phyloP scores from a whole-genome alignment of 1,139 yeast species.

The Martiniozyma asiatica region DNA sequence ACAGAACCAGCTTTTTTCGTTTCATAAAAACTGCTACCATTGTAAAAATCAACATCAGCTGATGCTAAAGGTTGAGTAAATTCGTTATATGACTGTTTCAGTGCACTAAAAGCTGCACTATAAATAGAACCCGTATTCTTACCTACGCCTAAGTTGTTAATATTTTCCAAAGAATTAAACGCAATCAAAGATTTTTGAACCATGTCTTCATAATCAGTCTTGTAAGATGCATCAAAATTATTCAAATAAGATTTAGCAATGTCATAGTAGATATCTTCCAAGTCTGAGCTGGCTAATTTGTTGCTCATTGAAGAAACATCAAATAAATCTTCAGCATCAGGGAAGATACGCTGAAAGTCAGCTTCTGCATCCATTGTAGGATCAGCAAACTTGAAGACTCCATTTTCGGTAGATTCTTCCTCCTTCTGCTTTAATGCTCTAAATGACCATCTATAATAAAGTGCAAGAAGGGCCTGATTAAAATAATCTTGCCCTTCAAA shows the following conservation, averaged over 20 bases:
- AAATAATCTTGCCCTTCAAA: slow-evolving; percentile 21
- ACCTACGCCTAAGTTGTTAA: slow-evolving; percentile 20
- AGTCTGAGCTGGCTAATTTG: slow-evolving; percentile 13
- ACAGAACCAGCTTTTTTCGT: slow-evolving; percentile 45
- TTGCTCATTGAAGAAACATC: slow-evolving; percentile 25
- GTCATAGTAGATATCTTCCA: slow-evolving; percentile 25
- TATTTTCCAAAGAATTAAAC: slow-evolving; percentile 14
- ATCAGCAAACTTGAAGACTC: slow-evolving; percentile 53
- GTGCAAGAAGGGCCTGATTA: slow-evolving; percentile 38
- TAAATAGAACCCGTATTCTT: slow-evolving; percentile 27
- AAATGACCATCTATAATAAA: slow-evolving; percentile 74
- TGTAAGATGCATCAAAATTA: slow-evolving; percentile 18
- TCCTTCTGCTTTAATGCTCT: slow-evolving; percentile 58
- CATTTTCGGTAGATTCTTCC: slow-evolving; percentile 44
- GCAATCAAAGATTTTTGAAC: slow-evolving; percentile 34
- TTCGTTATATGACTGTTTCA: slow-evolving; percentile 15
- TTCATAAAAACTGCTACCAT: slow-evolving; percentile 51
- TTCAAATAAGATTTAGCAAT: slow-evolving; percentile 28
- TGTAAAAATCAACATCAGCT: slow-evolving; percentile 30
- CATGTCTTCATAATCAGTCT: slow-evolving; percentile 16
- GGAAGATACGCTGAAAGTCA: slow-evolving; percentile 69
- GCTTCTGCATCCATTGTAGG: slow-evolving; percentile 54
- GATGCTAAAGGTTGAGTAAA: slow-evolving; percentile 11
- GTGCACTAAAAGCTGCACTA: slow-evolving; percentile 30
- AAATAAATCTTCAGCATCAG: slow-evolving; percentile 67